Evolutionary conservation across 1,139 yeast species (phyloP), one percentile per base, ranked within the genome.

Genomic region (Geotrichum australiense): DNA sequence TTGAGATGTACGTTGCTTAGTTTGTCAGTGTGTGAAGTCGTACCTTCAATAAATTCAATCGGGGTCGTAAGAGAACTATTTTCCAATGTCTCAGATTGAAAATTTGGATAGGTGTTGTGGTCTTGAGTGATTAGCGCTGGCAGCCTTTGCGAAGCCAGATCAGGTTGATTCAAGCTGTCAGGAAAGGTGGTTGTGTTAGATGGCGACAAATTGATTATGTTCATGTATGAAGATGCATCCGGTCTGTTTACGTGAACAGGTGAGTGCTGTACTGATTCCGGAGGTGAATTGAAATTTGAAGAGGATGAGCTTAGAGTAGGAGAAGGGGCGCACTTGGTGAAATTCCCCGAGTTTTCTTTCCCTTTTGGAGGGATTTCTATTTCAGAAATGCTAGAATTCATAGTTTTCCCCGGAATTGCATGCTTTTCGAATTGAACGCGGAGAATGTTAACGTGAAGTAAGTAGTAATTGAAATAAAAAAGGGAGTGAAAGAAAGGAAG

Each of bases 251-350:
- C 24, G 16, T 21, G 38, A 16, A 33, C 37, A 12, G 44, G 41
- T 2, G 41, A 41, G 12, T 30, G 33, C 15, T 25, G 34, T 5
- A 19, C n/a, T 10, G 35, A 35, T 6, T 21, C 35, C 19, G 28
- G 37, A 5, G 37, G 38, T 4, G 44, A 37, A 12, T 21, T 37
- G 20, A 41, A 41, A 22, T 31, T 32, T 4, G 41, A 41, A 3
- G 44, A 36, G 6, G 41, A 21, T 5, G 44, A 14, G 35, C 41
- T 36, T 8, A 28, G 35, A n/a, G 41, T 32, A 19, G 37, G 39
- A 1, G 37, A 22, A 10, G 35, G 32, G 27, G 15, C 15, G 18
- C n/a, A 11, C 19, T 15, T 24, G 28, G 37, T 25, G 11, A 14
- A 15, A 8, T 18, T 31, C 29, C 27, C 22, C 12, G 35, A 31